Base-by-base conservation (phyloP, 2,329 filamentous ascomycete species). In the Mycosphaerella sp. region DNA sequence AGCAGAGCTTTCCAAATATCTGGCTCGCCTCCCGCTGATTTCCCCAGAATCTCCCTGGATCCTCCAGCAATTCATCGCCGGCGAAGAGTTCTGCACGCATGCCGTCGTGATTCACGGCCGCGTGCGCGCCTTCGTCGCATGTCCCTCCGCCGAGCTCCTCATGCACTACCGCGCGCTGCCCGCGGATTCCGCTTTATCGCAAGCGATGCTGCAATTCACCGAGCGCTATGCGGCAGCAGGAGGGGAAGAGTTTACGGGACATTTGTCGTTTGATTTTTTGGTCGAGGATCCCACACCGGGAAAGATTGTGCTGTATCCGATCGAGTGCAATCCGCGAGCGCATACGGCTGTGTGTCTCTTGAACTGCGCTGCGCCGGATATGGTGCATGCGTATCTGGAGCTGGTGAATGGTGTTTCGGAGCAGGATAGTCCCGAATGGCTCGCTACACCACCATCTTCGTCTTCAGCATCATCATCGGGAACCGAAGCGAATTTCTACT, bases 211-310 rank as follows among this genome's bases (percentile, higher is more conserved):
- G 0, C 70, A 70, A 1, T 87, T 89, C 59, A 89, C 85, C 1
- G 65, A 76, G 49, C 70, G 67, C 9, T 81, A 85, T 49, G 80
- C 80, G 0, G 63, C 65, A 2, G 73, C 73, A 40, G 71, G 75
- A 18, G 76, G 77, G 1, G 47, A 66, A 12, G 60, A 64, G 2
- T 71, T 86, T 61, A 88, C 84, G 0, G 86, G 86, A 0, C 87
- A 90, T 63, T 65, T 89, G 28, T 84, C 79, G 14, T 84, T 90
- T 48, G 82, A 87, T 64, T 84, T 90, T 55, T 70, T 89, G 57
- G 77, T 85, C 2, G 75, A 80, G 42, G 57, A 66, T 50, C 44
- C 62, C 44, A 55, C 63, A 30, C 46, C 60, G 5, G 56, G 55
- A 4, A 49, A 61, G 12, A 58, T 67, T 57, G 60, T 71, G 10